Evolutionary conservation across 805 yeast genomes (phyloP).

Genomic region (Suhomyces sp.): DNA sequence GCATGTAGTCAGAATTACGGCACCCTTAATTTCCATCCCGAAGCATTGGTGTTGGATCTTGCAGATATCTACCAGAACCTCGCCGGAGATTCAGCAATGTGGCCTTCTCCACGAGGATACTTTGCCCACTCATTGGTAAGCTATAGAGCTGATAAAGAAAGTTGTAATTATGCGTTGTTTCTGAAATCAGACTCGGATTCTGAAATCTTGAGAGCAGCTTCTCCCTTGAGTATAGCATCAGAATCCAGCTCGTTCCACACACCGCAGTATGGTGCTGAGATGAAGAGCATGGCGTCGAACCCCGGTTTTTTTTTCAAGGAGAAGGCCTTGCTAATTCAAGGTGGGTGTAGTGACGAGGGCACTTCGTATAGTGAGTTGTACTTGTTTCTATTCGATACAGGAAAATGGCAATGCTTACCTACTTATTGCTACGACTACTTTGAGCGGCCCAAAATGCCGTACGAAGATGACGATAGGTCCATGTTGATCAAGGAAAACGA

Average conservation of each 20-base stretch:
- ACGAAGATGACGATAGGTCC: conserved; percentile 29
- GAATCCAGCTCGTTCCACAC: conserved; percentile 5
- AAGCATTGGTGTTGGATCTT: conserved; percentile 17
- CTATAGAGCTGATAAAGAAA: conserved; percentile 13
- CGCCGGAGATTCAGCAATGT: conserved; percentile 3
- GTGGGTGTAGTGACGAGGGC: conserved; percentile 33
- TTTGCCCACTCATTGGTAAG: conserved; percentile 34
- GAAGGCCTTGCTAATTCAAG: conserved; percentile 36
- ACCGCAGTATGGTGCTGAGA: not conserved
- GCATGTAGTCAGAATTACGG: conserved; percentile 18
- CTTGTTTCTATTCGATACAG: conserved; percentile 30
- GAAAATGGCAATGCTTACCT: conserved; percentile 30
- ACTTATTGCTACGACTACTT: conserved; percentile 38
- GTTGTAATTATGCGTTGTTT: conserved; percentile 17
- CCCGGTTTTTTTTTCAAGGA: conserved; percentile 21
- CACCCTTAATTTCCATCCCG: conserved; percentile 15
- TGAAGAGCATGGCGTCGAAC: not conserved
- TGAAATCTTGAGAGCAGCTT: not conserved
- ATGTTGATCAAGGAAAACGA: conserved; percentile 21
- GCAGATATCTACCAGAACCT: conserved; percentile 1
- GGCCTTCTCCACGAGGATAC: conserved; percentile 41
- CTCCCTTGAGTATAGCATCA: conserved; percentile 5
- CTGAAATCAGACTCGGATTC: conserved; percentile 6
- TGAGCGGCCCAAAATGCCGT: conserved; percentile 22
- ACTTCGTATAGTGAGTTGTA: conserved; percentile 33